Percentiles rank a stretch among this genome's conserved stretches.
phyloP scores from a whole-genome alignment of 352 stramenopile species.

The Phytophthora fragariaefolia region DNA sequence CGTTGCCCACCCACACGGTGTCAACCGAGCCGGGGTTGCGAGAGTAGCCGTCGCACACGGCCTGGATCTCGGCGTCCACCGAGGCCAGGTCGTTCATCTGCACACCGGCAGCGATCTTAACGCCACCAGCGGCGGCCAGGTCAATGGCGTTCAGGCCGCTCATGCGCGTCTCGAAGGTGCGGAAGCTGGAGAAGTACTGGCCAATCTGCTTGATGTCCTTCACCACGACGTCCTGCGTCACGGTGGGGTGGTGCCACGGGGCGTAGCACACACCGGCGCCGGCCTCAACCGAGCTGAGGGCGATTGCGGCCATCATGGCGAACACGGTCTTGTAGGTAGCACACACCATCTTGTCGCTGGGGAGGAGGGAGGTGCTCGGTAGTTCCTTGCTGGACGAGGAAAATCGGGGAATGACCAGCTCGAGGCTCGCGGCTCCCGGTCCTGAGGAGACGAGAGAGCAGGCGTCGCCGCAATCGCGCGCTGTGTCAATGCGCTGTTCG shows the following conservation, averaged over 20 bases:
- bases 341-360: conserved; percentile 42
- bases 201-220: conserved; percentile 43
- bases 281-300: conserved; percentile 19
- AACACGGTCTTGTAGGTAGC: conserved; percentile 46
- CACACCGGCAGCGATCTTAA: conserved; percentile 71
- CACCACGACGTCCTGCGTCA: conserved; percentile 41
- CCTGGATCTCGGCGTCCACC: conserved; percentile 63
- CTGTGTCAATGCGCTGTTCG: conserved; percentile 32
- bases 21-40: conserved; percentile 47
- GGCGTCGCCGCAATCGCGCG: neutral
- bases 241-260: conserved; percentile 57
- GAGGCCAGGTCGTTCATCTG: conserved; percentile 53
- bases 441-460: conserved; percentile 27
- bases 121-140: conserved; percentile 38
- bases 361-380: conserved; percentile 2
- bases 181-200: conserved; percentile 64
- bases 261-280: conserved; percentile 60
- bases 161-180: conserved; percentile 75
- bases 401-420: conserved; percentile 37
- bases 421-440: neutral
- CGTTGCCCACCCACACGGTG: conserved; percentile 77
- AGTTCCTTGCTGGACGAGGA: conserved; percentile 42
- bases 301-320: conserved; percentile 38
- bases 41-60: conserved; percentile 58
- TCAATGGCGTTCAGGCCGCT: conserved; percentile 57